These are phyloP conservation scores for Nannochloris sp. DNA, from an alignment of 139 green algal genomes.

Conservation along the genomic window DNA sequence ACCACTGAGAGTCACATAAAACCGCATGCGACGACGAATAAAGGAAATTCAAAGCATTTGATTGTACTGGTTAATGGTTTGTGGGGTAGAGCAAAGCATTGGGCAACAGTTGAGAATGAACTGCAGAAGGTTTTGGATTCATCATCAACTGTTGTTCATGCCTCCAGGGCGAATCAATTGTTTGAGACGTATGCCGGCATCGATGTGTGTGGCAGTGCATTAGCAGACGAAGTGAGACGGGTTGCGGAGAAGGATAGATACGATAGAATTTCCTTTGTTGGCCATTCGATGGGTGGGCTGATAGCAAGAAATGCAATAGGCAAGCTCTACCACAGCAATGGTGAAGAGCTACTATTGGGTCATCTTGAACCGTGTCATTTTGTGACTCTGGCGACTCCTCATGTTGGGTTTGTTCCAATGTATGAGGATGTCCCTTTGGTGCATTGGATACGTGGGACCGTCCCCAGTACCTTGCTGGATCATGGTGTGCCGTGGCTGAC, in stretches of 20 bases:
- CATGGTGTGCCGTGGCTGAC: not conserved
- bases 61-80: conserved; percentile 65
- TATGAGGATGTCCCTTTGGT: conserved; percentile 43
- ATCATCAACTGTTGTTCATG: conserved; percentile 26
- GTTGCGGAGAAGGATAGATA: conserved; percentile 34
- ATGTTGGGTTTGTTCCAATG: conserved; percentile 53
- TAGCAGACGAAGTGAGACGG: conserved; percentile 57
- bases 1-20: too few species aligned
- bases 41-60: conserved; percentile 29
- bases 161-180: conserved; percentile 31
- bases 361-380: conserved; percentile 64
- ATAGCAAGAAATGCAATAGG: conserved; percentile 40
- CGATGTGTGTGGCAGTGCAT: conserved; percentile 61
- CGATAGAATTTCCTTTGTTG: conserved; percentile 53
- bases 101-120: conserved; percentile 33
- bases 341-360: conserved; percentile 24
- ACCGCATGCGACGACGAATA: too few species aligned
- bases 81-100: conserved; percentile 55
- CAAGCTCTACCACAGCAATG: conserved; percentile 39
- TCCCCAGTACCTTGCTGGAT: not conserved
- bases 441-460: conserved; percentile 3
- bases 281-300: conserved; percentile 64
- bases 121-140: conserved; percentile 27
- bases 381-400: conserved; percentile 68
- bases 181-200: conserved; percentile 64